Evolutionary conservation across 2,329 filamentous ascomycete genomes (phyloP), one percentile per base, ranked within the genome.

Genomic region (Pseudocercospora vitis): DNA sequence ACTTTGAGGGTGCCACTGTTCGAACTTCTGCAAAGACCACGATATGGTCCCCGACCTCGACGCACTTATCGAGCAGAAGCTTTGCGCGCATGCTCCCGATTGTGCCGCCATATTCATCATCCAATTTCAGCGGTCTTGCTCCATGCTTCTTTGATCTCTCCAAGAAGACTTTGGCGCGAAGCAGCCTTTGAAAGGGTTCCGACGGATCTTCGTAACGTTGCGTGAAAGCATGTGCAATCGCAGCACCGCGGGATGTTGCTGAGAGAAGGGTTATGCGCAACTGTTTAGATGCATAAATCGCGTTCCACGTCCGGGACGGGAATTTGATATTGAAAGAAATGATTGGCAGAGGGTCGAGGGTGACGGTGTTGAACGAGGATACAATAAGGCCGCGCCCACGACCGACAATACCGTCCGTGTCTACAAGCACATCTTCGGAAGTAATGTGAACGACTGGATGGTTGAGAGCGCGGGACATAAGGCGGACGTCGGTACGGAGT

Each of bases 271-370:
- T 78, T 0, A 82, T 73, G 5, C 74, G 72, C 57, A 85, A 79
- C 0, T 70, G 63, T 3, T 69, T 65, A 3, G 61, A 62, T 0
- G 59, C 57, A 35, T 68, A 61, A 7, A 85, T 78, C 5, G 80
- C 80, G 49, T 76, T 72, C 44, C 81, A 74, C 0, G 81, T 84
- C 31, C 77, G 73, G 1, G 81, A 84, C 1, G 81, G 80, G 1
- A 75, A 61, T 48, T 77, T 78, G 52, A 85, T 74, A 57, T 85
- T 86, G 74, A 86, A 85, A 1, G 80, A 82, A 21, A 85, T 73
- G n/a, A 81, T 73, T 0, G 82, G 80, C 1, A 65, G 59, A 1
- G 83, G 82, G 24, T 73, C 64, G 2, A 85, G 70, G 0, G 80
- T 78, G 11, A 85, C 79, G 3, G 81, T 81, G 56, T 72, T 83